phyloP scores from a whole-genome alignment of 1,139 yeast genomes.

The Diutina mesorugosa region DNA sequence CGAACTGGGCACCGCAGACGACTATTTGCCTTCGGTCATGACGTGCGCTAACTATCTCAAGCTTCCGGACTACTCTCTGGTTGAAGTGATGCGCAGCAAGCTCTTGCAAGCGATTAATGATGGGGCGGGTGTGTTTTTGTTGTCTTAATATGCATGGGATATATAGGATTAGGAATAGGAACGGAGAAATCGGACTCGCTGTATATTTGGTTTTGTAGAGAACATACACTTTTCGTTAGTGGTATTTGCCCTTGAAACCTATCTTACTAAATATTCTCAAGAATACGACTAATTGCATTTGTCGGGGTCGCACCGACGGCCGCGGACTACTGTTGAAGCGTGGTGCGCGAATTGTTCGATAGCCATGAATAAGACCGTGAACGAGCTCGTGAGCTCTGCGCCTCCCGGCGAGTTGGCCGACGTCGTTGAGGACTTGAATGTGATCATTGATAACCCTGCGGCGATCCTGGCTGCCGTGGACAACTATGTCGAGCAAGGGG shows the following conservation, averaged over 20 bases:
- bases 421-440: constrained; percentile 14
- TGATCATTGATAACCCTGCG: constrained; percentile 11
- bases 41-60: constrained; percentile 94
- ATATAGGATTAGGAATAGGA: background rate
- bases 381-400: constrained; percentile 18
- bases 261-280: too few relatives aligned
- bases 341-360: background rate
- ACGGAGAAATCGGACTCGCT: background rate
- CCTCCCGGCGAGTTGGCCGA: constrained; percentile 30
- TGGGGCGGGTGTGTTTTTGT: constrained; percentile 80
- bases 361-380: constrained; percentile 4
- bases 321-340: background rate
- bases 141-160: constrained; percentile 30
- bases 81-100: constrained; percentile 43
- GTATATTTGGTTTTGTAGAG: too few relatives aligned
- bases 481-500: constrained; percentile 16
- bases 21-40: constrained; percentile 92
- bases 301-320: too few relatives aligned
- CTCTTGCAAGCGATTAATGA: constrained; percentile 65
- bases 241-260: too few relatives aligned
- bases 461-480: constrained; percentile 19
- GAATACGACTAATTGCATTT: too few relatives aligned
- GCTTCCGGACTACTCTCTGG: constrained; percentile 66
- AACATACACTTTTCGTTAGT: too few relatives aligned
- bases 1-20: constrained; percentile 66